A percentile compares a stretch with the other conserved stretches of the same genome.
Conservation (phyloP, 345 rosid genomes). For the Brassica napus region Da-Ae NC_063443.1:16943501-16944000, state of each 20-base stretch:
- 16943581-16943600: neutral
- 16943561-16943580: neutral
- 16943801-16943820: neutral
- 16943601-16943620: neutral
- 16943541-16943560: neutral
- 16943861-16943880: neutral
- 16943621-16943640: too few species aligned
- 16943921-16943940: neutral
- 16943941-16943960: neutral
- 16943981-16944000: neutral
- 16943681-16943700: neutral
- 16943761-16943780: neutral
- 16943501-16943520: neutral
- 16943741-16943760: neutral
- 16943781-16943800: neutral
- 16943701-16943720: neutral
- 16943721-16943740: neutral
- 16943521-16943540: neutral
- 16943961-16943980: neutral
- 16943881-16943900: neutral
- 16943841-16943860: neutral
- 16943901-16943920: neutral
- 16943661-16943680: neutral
- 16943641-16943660: neutral
- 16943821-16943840: neutral